A percentile compares a stretch with the other conserved stretches of the same genome.
Evolutionary conservation across 768 basidiomycete genomes (phyloP).

Genomic region (Kwoniella botswanensis): DNA sequence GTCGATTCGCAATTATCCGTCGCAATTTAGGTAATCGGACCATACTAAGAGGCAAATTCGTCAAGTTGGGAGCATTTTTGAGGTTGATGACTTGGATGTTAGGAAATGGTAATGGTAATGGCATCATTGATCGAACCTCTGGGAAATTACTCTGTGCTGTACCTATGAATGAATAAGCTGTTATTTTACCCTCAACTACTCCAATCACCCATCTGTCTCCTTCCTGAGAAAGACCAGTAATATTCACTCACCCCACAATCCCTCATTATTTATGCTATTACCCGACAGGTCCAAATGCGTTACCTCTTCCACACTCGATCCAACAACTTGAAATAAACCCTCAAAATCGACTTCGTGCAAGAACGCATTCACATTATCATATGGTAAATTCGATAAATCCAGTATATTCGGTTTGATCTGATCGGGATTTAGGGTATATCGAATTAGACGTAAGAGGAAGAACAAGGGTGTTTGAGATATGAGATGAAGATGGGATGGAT

Average conservation of each 20-base stretch:
- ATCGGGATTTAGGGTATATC: neutral
- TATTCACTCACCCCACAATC: neutral
- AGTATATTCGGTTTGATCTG: neutral
- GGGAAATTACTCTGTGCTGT: slow-evolving; percentile 5
- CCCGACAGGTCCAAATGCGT: slow-evolving; percentile 18
- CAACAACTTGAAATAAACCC: slow-evolving; percentile 1
- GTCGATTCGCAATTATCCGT: neutral
- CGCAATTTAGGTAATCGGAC: slow-evolving; percentile 5
- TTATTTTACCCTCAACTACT: neutral
- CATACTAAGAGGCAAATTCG: slow-evolving; percentile 16
- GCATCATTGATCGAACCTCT: neutral
- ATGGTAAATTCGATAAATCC: slow-evolving; percentile 16
- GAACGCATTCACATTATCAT: neutral
- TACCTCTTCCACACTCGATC: neutral
- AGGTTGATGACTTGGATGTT: slow-evolving; percentile 21
- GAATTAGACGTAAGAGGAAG: slow-evolving; percentile 8
- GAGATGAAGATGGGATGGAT: neutral
- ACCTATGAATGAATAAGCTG: neutral
- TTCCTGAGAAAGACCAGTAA: too few relatives aligned
- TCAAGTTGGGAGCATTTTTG: slow-evolving; percentile 3
- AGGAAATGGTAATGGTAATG: slow-evolving; percentile 9
- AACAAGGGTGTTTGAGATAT: neutral
- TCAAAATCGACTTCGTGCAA: slow-evolving; percentile 9
- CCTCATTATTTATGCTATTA: slow-evolving; percentile 14
- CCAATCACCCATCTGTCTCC: too few relatives aligned